These are phyloP conservation scores for Phoma sp. DNA, from an alignment of 2,329 filamentous ascomycete species.

Conservation along the genomic window DNA sequence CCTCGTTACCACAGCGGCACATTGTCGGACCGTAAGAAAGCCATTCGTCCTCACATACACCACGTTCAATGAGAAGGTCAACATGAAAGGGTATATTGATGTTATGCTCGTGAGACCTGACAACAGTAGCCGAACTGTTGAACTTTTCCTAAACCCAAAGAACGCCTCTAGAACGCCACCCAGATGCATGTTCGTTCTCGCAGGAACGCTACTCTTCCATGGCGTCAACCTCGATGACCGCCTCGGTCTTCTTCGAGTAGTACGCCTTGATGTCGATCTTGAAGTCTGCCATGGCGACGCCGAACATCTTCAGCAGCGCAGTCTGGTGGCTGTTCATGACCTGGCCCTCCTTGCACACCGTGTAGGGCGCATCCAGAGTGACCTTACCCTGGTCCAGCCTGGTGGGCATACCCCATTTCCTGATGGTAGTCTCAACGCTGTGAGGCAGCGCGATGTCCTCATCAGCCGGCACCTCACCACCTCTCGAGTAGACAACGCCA, in stretches of 20 bases:
- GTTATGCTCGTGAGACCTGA: slow-evolving; percentile 24
- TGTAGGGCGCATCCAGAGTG: slow-evolving; percentile 74
- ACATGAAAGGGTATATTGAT: slow-evolving; percentile 40
- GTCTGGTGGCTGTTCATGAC: slow-evolving; percentile 90
- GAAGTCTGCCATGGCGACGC: slow-evolving; percentile 90
- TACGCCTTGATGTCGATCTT: slow-evolving; percentile 79
- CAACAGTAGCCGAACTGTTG: slow-evolving; percentile 19
- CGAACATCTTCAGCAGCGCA: slow-evolving; percentile 90
- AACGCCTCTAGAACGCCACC: slow-evolving; percentile 38
- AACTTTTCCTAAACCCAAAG: slow-evolving; percentile 24
- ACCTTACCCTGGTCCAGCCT: slow-evolving; percentile 89
- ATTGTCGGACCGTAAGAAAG: no score
- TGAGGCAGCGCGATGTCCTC: slow-evolving; percentile 88
- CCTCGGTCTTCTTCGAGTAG: slow-evolving; percentile 41
- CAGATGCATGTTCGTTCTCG: slow-evolving; percentile 25
- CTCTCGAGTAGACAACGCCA: slow-evolving; percentile 80
- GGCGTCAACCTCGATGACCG: slow-evolving; percentile 60
- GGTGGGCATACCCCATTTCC: slow-evolving; percentile 88
- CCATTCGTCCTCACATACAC: no score
- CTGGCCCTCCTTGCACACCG: slow-evolving; percentile 85
- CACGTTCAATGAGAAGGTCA: not conserved
- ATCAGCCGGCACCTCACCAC: slow-evolving; percentile 78
- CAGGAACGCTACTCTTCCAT: slow-evolving; percentile 51
- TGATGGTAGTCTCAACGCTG: slow-evolving; percentile 87
- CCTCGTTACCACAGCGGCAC: no score